These are phyloP conservation scores for Climacium dendroides DNA, from an alignment of 225 moss, liverwort and hornwort genomes.

Conservation along the genomic window DNA sequence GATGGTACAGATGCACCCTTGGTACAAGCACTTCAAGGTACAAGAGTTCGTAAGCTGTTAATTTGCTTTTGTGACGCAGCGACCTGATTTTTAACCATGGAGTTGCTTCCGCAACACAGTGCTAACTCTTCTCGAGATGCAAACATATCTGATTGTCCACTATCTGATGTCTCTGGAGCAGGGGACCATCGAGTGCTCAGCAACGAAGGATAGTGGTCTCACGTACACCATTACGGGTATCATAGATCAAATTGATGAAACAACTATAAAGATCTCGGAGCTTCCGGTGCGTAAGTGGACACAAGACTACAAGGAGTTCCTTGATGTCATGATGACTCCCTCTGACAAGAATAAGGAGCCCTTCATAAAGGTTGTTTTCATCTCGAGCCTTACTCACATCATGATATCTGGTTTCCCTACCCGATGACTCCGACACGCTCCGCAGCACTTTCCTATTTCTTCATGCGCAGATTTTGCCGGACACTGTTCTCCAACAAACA, in stretches of 20 bases:
- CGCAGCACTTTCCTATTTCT: too few species aligned
- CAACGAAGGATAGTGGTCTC: slow-evolving; percentile 74
- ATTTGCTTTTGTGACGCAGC: neutral
- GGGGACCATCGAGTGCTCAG: slow-evolving; percentile 77
- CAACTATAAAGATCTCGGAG: slow-evolving; percentile 81
- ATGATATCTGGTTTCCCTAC: neutral
- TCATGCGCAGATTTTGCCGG: too few species aligned
- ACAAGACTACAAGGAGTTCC: slow-evolving; percentile 95
- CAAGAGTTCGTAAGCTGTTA: neutral
- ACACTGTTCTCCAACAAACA: too few species aligned
- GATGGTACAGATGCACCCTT: slow-evolving; percentile 73
- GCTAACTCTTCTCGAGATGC: too few species aligned
- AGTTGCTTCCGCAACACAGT: neutral
- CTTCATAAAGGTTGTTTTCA: slow-evolving; percentile 59
- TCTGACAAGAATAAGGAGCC: slow-evolving; percentile 82
- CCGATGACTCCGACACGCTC: neutral
- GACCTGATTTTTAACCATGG: neutral
- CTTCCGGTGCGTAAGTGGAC: slow-evolving; percentile 98
- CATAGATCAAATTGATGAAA: slow-evolving; percentile 72
- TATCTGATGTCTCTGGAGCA: neutral
- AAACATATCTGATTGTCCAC: neutral
- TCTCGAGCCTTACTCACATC: neutral
- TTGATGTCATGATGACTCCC: slow-evolving; percentile 77
- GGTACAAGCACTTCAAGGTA: slow-evolving; percentile 99
- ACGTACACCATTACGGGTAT: slow-evolving; percentile 83